Conservation (phyloP, 371 early-diverging fungal species). For the Synchytrium microbalum region DNA sequence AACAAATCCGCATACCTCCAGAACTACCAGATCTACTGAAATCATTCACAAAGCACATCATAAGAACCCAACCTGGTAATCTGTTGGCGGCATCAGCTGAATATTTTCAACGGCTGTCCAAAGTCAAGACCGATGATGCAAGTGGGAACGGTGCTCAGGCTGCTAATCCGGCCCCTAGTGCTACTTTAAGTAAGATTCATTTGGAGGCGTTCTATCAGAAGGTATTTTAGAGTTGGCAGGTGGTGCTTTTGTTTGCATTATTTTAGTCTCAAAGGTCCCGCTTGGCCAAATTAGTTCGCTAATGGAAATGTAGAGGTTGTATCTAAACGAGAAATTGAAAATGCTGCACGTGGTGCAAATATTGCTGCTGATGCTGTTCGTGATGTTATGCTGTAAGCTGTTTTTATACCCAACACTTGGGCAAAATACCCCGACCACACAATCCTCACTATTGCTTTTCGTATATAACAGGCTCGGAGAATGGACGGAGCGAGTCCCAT, state of each 20-base stretch:
- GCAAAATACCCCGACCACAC: neutral
- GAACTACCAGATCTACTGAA: slow-evolving; percentile 45
- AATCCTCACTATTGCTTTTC: neutral
- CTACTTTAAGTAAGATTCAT: slow-evolving; percentile 27
- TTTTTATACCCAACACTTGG: neutral
- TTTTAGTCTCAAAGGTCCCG: neutral
- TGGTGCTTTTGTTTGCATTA: neutral
- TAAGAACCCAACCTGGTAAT: slow-evolving; percentile 37
- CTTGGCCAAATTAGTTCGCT: no score
- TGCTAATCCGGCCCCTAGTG: no score
- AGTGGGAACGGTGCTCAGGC: no score
- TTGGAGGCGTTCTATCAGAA: slow-evolving; percentile 36
- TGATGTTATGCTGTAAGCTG: slow-evolving; percentile 26
- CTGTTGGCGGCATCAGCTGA: slow-evolving; percentile 35
- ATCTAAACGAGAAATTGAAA: neutral
- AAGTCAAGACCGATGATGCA: no score
- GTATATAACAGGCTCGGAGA: slow-evolving; percentile 21
- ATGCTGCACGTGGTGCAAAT: neutral
- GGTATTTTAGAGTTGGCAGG: slow-evolving; percentile 15
- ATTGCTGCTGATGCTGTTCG: slow-evolving; percentile 7
- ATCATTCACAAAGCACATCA: slow-evolving; percentile 44
- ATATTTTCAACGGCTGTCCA: slow-evolving; percentile 12
- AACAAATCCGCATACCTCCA: slow-evolving; percentile 44
- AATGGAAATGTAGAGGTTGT: neutral
- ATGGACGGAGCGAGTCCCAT: slow-evolving; percentile 33